Evolutionary conservation across 2,329 filamentous ascomycete species (phyloP), one percentile per base, ranked within the genome.

Genomic region (Fusarium algeriense): DNA sequence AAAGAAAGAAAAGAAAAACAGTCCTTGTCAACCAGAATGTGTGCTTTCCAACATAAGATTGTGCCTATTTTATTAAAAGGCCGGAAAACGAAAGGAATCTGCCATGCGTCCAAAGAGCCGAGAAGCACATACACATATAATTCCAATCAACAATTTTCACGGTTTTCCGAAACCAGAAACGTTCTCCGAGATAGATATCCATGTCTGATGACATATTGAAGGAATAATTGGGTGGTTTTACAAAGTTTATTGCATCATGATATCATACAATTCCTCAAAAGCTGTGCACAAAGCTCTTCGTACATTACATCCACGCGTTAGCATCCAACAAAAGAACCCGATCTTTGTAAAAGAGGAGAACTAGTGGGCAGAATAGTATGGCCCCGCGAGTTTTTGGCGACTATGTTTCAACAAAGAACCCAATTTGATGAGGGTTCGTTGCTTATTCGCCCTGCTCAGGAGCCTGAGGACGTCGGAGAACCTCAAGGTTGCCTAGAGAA

Each of bases 401-500:
- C 54, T 48, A 50, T 43, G 28, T 53, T 41, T 52, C n/a, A 45
- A 45, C 34, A 60, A 34, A 26, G 40, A 37, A 45, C 45, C 41
- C 4, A 40, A 48, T n/a, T n/a, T 23, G 37, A 35, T 40, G 30
- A 30, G 28, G 20, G 19, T 12, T 54, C 19, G 37, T 17, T 49
- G 63, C 43, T 72, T 72, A 72, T 69, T 76, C 73, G 66, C 69
- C 61, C 43, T 75, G 71, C 64, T 75, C 70, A 30, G 65, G 49
- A 61, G 61, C 53, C 53, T 80, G 74, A 59, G 82, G 81, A 64
- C 84, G 84, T 78, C 80, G 83, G 64, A 86, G 78, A 59, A 86
- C 80, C 76, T 86, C 84, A 15, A 86, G 78, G 74, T 62, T 80
- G 73, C 84, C 84, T 85, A 67, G 19, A n/a, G 7, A 12, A 41